These are phyloP conservation scores for Simmondsia chinensis DNA, from an alignment of 148 eudicot genomes.

Conservation along the genomic window DNA sequence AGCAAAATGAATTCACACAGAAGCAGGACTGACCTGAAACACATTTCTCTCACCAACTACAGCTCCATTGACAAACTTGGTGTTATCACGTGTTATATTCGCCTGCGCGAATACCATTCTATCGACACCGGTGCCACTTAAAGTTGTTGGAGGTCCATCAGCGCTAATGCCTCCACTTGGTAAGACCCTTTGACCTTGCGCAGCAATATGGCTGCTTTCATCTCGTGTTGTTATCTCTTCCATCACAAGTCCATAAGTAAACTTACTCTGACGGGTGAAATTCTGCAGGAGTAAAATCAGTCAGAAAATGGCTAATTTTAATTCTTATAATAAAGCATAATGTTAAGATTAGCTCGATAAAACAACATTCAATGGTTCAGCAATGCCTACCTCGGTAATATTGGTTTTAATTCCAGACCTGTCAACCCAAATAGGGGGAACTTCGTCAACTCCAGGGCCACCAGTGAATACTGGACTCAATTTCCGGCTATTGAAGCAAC, in stretches of 20 bases:
- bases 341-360: not conserved
- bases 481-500: conserved; percentile 92
- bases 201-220: conserved; percentile 69
- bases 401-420: conserved; percentile 80
- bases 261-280: conserved; percentile 88
- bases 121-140: conserved; percentile 91
- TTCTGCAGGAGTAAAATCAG: conserved; percentile 34
- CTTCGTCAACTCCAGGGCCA: conserved; percentile 94
- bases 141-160: conserved; percentile 98
- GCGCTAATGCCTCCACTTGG: conserved; percentile 90
- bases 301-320: too few relatives aligned
- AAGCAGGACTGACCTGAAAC: conserved; percentile 58
- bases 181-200: conserved; percentile 81
- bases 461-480: conserved; percentile 94
- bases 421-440: conserved; percentile 96
- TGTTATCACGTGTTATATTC: conserved; percentile 90
- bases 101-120: conserved; percentile 89
- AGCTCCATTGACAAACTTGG: conserved; percentile 90
- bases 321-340: not conserved
- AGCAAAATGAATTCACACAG: not conserved
- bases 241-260: conserved; percentile 88
- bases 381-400: conserved; percentile 65
- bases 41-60: conserved; percentile 95
- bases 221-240: conserved; percentile 94
- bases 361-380: not conserved